Conservation (phyloP, 305 asterid genomes). For the Stenogyne calaminthoides region DNA sequence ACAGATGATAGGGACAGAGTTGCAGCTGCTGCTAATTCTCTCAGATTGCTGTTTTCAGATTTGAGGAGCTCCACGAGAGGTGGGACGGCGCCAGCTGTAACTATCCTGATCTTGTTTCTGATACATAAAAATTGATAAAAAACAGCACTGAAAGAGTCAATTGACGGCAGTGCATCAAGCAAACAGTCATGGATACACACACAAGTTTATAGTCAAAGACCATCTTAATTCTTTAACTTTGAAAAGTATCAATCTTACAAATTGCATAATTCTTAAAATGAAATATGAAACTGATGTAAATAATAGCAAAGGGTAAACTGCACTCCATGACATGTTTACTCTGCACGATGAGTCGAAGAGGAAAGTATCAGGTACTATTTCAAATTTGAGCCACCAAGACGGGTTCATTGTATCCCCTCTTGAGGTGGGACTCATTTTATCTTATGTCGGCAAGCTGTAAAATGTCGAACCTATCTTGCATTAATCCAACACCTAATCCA, state of each 20-base stretch:
- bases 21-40: conserved; percentile 90
- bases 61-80: conserved; percentile 81
- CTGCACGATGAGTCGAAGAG: background rate
- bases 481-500: background rate
- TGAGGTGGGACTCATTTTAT: background rate
- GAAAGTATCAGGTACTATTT: background rate
- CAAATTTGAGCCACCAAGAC: background rate
- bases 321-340: too few species aligned
- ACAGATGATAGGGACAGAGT: conserved; percentile 73
- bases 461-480: background rate
- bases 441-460: background rate
- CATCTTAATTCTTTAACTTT: background rate
- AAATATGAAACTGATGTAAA: background rate
- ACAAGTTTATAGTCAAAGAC: background rate
- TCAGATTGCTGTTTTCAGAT: conserved; percentile 54
- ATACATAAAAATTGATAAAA: background rate
- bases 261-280: background rate
- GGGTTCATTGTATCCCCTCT: background rate
- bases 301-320: background rate
- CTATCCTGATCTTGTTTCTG: conserved; percentile 86
- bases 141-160: conserved; percentile 3
- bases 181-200: background rate
- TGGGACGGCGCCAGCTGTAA: conserved; percentile 72
- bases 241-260: background rate
- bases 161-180: background rate